A percentile compares a stretch with the other conserved stretches of the same genome.
Evolutionary conservation across 305 asterid genomes (phyloP).

Genomic region (Caryopteris hybrid): DNA sequence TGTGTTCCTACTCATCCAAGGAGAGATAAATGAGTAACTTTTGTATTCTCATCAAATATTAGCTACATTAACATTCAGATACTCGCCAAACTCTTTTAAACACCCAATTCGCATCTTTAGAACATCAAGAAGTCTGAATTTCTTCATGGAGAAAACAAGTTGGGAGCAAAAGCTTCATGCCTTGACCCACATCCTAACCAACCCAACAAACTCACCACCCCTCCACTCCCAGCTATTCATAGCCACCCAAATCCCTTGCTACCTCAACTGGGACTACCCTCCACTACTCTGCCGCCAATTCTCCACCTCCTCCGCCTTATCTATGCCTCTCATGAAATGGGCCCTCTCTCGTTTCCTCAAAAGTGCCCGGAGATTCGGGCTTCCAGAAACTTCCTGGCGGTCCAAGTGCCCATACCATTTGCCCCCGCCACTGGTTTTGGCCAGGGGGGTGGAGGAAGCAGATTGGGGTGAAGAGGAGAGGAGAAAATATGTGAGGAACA

Average conservation of each 20-base stretch:
- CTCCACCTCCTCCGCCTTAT: slow-evolving; percentile 20
- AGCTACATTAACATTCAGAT: not conserved
- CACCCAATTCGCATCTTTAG: not conserved
- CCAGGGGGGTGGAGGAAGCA: slow-evolving; percentile 71
- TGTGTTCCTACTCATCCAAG: not conserved
- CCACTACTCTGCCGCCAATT: slow-evolving; percentile 67
- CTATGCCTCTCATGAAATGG: slow-evolving; percentile 44
- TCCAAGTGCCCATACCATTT: slow-evolving; percentile 73
- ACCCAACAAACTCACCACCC: slow-evolving; percentile 59
- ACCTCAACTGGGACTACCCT: slow-evolving; percentile 91
- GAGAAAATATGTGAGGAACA: slow-evolving; percentile 41
- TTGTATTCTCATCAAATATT: not conserved
- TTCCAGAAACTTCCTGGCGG: slow-evolving; percentile 76
- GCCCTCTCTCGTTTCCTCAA: slow-evolving; percentile 42
- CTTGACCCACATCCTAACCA: slow-evolving; percentile 64
- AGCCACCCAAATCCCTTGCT: slow-evolving; percentile 75
- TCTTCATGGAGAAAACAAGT: slow-evolving; percentile 52
- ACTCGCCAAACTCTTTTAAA: not conserved
- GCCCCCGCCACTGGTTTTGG: slow-evolving; percentile 64
- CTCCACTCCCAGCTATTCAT: slow-evolving; percentile 70
- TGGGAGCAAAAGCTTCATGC: slow-evolving; percentile 71
- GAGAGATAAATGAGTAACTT: not conserved
- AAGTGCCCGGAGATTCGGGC: slow-evolving; percentile 42
- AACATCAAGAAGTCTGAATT: not conserved
- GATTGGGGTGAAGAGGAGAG: slow-evolving; percentile 67